Percentiles rank a stretch among this genome's conserved stretches.
These are phyloP conservation scores for Penicillium italicum DNA, from an alignment of 2,329 filamentous ascomycete species.

Conservation along the genomic window DNA sequence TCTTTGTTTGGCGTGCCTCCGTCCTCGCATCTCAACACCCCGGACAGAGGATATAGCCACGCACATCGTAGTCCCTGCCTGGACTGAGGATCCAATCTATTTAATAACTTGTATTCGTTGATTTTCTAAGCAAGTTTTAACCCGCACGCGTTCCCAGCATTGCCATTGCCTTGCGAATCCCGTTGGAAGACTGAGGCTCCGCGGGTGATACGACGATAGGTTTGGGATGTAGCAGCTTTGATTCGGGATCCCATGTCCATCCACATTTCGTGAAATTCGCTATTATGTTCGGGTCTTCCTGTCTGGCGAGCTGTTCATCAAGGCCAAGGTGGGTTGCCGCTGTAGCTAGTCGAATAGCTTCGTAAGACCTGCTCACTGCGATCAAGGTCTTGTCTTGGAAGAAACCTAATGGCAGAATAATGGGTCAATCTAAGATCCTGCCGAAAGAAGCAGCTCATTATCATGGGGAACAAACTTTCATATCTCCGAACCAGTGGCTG, in stretches of 20 bases:
- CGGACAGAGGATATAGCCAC: constrained; percentile 1
- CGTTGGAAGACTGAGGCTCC: constrained; percentile 19
- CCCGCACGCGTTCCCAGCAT: constrained; percentile 31
- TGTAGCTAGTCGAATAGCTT: constrained; percentile 36
- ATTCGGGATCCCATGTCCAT: constrained; percentile 39
- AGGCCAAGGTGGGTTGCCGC: constrained; percentile 39
- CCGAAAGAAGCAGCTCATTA: background rate
- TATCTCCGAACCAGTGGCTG: constrained; percentile 34
- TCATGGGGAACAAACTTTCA: constrained; percentile 29
- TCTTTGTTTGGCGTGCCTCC: background rate
- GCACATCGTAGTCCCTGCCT: background rate
- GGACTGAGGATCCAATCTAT: background rate
- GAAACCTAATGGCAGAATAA: constrained; percentile 25
- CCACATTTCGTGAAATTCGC: constrained; percentile 34
- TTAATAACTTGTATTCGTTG: constrained; percentile 8
- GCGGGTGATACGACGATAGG: constrained; percentile 21
- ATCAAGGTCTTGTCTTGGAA: constrained; percentile 40
- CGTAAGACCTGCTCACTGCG: constrained; percentile 40
- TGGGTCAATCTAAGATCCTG: background rate
- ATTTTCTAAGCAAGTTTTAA: constrained; percentile 13
- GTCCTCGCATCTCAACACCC: background rate
- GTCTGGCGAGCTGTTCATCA: constrained; percentile 25
- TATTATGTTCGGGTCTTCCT: constrained; percentile 30
- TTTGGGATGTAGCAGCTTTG: constrained; percentile 34
- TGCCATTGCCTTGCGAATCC: constrained; percentile 33